phyloP scores from a whole-genome alignment of 176 grass and related monocot species.

The Triticum turgidum region DNA sequence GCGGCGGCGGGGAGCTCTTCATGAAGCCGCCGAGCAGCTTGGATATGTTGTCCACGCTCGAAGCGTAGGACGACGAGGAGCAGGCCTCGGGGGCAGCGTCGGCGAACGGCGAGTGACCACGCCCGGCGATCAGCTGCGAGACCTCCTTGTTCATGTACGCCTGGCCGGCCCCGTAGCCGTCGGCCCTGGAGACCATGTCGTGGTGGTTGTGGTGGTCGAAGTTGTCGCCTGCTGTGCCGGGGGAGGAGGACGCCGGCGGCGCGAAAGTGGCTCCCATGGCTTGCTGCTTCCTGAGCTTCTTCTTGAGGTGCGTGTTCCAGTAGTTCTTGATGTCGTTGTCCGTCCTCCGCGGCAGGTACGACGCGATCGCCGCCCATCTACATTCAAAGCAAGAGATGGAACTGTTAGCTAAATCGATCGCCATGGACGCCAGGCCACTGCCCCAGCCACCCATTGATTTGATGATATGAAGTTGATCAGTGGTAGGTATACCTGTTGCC shows the following conservation, averaged over 20 bases:
- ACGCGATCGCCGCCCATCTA: constrained; percentile 84
- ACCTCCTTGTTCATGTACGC: constrained; percentile 11
- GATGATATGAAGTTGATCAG: no score
- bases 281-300: constrained; percentile 76
- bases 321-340: constrained; percentile 98
- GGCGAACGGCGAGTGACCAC: constrained; percentile 26
- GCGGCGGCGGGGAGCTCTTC: constrained; percentile 34
- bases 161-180: background rate
- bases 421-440: background rate
- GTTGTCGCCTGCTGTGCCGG: background rate
- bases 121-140: constrained; percentile 16
- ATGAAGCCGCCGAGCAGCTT: constrained; percentile 71
- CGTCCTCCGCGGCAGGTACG: constrained; percentile 78
- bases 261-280: constrained; percentile 47
- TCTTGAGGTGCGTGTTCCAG: constrained; percentile 96
- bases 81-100: background rate
- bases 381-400: background rate
- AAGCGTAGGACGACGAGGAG: constrained; percentile 54
- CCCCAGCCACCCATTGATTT: no score
- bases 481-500: constrained; percentile 62
- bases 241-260: background rate
- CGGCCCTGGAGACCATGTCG: constrained; percentile 21
- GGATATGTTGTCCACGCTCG: constrained; percentile 87
- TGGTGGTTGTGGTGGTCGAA: background rate
- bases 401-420: background rate